A percentile compares a stretch with the other conserved stretches of the same genome.
These are phyloP conservation scores for Papiliotrema laurentii DNA, from an alignment of 1,284 basidiomycete species.

Conservation along the genomic window DNA sequence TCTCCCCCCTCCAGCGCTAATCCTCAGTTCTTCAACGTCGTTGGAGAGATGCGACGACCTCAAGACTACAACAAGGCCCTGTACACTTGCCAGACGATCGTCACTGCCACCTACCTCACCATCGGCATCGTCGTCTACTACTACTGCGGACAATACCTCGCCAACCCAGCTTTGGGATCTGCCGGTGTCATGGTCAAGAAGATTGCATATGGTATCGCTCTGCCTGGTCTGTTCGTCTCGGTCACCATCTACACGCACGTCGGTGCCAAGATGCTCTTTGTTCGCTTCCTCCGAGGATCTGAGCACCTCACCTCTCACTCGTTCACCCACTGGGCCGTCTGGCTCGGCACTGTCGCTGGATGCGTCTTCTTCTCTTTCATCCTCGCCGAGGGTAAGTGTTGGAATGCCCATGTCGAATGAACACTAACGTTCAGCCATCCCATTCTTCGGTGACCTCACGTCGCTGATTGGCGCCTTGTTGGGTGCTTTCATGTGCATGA, in stretches of 20 bases:
- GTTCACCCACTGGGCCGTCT: conserved; percentile 56
- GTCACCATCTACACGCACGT: conserved; percentile 35
- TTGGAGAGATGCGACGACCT: conserved; percentile 22
- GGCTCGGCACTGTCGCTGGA: conserved; percentile 40
- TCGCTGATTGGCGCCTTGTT: conserved; percentile 24
- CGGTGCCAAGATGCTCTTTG: conserved; percentile 52
- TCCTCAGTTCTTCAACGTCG: conserved; percentile 10
- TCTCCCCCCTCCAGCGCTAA: neutral
- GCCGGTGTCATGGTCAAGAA: conserved; percentile 46
- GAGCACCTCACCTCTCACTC: conserved; percentile 59
- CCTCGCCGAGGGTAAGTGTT: conserved; percentile 12
- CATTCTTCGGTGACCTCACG: conserved; percentile 21
- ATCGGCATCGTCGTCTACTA: conserved; percentile 29
- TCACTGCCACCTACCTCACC: conserved; percentile 33
- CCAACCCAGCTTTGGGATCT: conserved; percentile 47
- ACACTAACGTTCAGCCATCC: conserved; percentile 9
- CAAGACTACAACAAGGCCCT: conserved; percentile 22
- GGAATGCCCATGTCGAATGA: neutral
- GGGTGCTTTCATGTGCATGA: conserved; percentile 14
- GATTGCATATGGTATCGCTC: conserved; percentile 35
- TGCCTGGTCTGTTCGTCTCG: conserved; percentile 36
- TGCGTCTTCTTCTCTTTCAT: conserved; percentile 11
- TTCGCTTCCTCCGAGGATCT: conserved; percentile 57
- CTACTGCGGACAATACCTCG: conserved; percentile 44
- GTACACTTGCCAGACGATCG: conserved; percentile 23